A percentile compares a stretch with the other conserved stretches of the same genome.
phyloP scores from a whole-genome alignment of 768 basidiomycete genomes.

The Leucosporidium scottii region DNA sequence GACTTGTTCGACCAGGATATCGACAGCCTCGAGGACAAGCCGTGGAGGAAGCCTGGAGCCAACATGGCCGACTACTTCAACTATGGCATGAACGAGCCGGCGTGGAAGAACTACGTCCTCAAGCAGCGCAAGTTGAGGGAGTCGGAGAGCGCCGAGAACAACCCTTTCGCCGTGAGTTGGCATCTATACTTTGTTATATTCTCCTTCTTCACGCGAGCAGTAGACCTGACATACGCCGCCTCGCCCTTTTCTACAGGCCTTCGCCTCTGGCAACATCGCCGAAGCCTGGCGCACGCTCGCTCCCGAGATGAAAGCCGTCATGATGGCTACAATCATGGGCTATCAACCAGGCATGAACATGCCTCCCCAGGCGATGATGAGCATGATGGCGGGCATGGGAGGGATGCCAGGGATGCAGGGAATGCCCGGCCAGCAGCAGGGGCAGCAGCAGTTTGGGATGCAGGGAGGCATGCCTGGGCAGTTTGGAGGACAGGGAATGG shows the following conservation, averaged over 20 bases:
- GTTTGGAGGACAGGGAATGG: background rate
- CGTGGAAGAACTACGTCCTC: conserved; percentile 88
- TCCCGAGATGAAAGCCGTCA: conserved; percentile 34
- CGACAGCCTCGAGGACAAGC: conserved; percentile 39
- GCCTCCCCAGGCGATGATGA: conserved; percentile 33
- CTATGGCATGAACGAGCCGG: conserved; percentile 95
- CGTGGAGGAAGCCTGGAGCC: conserved; percentile 81
- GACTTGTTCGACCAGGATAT: conserved; percentile 40
- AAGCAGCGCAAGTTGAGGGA: conserved; percentile 74
- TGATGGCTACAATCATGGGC: conserved; percentile 46
- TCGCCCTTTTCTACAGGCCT: conserved; percentile 64
- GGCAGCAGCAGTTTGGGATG: background rate
- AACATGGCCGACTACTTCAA: conserved; percentile 98
- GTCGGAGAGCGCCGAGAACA: conserved; percentile 68
- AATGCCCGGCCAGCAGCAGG: conserved; percentile 3
- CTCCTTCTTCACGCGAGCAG: background rate
- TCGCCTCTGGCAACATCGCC: conserved; percentile 60
- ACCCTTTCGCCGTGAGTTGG: conserved; percentile 47
- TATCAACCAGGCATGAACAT: conserved; percentile 44
- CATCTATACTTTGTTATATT: background rate
- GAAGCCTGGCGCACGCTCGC: conserved; percentile 38
- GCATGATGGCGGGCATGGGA: conserved; percentile 38
- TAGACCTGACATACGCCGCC: conserved; percentile 3
- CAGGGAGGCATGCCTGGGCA: background rate
- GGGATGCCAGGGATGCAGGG: conserved; percentile 23